Percentiles rank a stretch among this genome's conserved stretches.
Conservation (phyloP, 2,329 filamentous ascomycete species). For the Rhynchosporium graminicola region DNA sequence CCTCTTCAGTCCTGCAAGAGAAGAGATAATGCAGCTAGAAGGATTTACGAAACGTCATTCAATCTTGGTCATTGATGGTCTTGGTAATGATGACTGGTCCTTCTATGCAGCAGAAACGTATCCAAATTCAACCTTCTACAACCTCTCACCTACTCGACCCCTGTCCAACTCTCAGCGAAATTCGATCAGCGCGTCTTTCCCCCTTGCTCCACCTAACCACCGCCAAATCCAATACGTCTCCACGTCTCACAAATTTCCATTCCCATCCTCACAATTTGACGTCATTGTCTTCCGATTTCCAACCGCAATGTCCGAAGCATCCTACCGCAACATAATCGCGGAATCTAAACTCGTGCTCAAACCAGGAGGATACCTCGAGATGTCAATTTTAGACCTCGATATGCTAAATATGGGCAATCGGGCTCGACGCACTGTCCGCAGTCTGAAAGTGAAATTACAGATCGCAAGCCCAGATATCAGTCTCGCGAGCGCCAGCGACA, state of each 20-base stretch:
- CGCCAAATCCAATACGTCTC: constrained; percentile 67
- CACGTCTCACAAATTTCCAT: constrained; percentile 68
- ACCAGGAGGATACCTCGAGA: constrained; percentile 76
- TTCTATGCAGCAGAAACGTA: constrained; percentile 84
- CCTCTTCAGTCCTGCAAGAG: constrained; percentile 76
- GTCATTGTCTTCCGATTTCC: constrained; percentile 79
- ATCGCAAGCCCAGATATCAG: constrained; percentile 59
- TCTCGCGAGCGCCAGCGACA: constrained; percentile 60
- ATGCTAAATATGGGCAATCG: constrained; percentile 79
- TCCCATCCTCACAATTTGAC: constrained; percentile 73
- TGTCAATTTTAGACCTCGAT: constrained; percentile 76
- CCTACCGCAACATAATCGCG: constrained; percentile 70
- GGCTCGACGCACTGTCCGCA: constrained; percentile 67
- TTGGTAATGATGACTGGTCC: constrained; percentile 86
- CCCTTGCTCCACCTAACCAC: constrained; percentile 66
- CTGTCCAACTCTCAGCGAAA: constrained; percentile 47
- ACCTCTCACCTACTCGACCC: constrained; percentile 60
- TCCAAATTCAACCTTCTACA: constrained; percentile 72
- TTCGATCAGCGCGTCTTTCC: constrained; percentile 49
- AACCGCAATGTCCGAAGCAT: constrained; percentile 63
- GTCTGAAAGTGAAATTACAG: constrained; percentile 70
- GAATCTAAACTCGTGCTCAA: constrained; percentile 78
- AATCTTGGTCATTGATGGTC: constrained; percentile 77
- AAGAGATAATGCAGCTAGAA: constrained; percentile 59
- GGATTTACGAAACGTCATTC: constrained; percentile 56